Evolutionary conservation across 108 stramenopile genomes (phyloP), one percentile per base, ranked within the genome.

Genomic region (Epipyxis sp.): DNA sequence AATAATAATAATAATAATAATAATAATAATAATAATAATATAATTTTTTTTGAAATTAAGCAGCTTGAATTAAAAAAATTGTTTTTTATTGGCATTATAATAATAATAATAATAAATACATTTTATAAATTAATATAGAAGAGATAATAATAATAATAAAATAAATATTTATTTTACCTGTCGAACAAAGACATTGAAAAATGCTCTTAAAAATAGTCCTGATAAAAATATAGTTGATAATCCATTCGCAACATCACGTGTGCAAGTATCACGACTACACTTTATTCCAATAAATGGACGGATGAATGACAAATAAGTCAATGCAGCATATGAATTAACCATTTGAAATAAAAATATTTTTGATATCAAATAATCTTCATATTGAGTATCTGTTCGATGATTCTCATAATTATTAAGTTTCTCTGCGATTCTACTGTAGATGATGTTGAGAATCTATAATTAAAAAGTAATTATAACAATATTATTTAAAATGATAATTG

Each of bases 281-380:
- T 16, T 16, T 25, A 57, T 16, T 16, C 54, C 20, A 16, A 57
- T 16, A 25, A 57, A 57, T 16, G 16, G 20, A 20, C 40, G 13
- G 76, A 91, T 71, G 76, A 93, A 97, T 41, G 93, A 91, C 78
- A 96, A 94, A 85, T 96, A 98, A 79, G 94, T 94, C 13, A 96
- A 87, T 13, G 92, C 90, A 1, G 94, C 93, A 86, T 95, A 97
- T 79, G 94, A 94, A 88, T 94, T 95, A n/a, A 96, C 94, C 69
- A 97, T 96, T 40, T 94, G 92, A 25, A 68, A 68, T 37, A 68
- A 20, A 25, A 68, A 68, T 16, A 41, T 68, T 37, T 68, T 68
- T 13, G 20, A 13, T 13, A 68, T 68, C 20, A 68, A 37, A 20
- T 37, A 37, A 25, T 68, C 65, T 25, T 68, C 65, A 37, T 68